phyloP scores from a whole-genome alignment of 441 rosid species.

The Arabidopsis lyrata region DNA sequence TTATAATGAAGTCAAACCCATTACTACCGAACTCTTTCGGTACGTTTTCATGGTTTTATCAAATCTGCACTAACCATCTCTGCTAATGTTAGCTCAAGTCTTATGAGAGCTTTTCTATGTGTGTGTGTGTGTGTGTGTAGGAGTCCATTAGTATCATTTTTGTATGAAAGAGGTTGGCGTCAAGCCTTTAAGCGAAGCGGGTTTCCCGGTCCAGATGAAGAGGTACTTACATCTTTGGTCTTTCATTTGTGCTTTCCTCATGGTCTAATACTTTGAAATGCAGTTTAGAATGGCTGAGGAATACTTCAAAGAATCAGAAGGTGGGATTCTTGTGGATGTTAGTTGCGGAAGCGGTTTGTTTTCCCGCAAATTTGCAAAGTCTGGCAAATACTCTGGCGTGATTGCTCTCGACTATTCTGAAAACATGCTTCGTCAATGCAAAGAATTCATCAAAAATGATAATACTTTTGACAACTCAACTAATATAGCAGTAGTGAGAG shows the following conservation, averaged over 20 bases:
- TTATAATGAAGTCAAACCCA: conserved; percentile 74
- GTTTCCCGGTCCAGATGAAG: conserved; percentile 95
- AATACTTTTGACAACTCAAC: conserved; percentile 54
- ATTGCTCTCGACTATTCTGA: conserved; percentile 94
- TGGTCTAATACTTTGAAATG: conserved; percentile 36
- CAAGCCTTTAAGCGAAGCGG: conserved; percentile 78
- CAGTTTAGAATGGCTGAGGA: conserved; percentile 97
- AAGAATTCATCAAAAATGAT: conserved; percentile 79
- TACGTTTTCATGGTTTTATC: conserved; percentile 26
- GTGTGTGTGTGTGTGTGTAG: conserved; percentile 48
- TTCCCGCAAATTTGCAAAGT: conserved; percentile 83
- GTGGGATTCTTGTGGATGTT: conserved; percentile 87
- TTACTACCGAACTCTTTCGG: conserved; percentile 81
- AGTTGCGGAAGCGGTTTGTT: conserved; percentile 97
- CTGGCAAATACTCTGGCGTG: conserved; percentile 71
- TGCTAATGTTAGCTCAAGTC: conserved; percentile 4
- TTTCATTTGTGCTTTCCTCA: conserved; percentile 4
- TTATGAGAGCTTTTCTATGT: neutral
- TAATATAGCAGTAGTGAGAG: conserved; percentile 89
- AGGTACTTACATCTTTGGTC: conserved; percentile 53
- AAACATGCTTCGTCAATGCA: conserved; percentile 94
- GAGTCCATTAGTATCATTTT: conserved; percentile 91
- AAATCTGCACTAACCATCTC: neutral
- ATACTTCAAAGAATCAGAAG: conserved; percentile 78
- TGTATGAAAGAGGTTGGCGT: conserved; percentile 97